Evolutionary conservation across 495 filamentous ascomycete genomes (phyloP).

Genomic region (Tuber indicum): DNA sequence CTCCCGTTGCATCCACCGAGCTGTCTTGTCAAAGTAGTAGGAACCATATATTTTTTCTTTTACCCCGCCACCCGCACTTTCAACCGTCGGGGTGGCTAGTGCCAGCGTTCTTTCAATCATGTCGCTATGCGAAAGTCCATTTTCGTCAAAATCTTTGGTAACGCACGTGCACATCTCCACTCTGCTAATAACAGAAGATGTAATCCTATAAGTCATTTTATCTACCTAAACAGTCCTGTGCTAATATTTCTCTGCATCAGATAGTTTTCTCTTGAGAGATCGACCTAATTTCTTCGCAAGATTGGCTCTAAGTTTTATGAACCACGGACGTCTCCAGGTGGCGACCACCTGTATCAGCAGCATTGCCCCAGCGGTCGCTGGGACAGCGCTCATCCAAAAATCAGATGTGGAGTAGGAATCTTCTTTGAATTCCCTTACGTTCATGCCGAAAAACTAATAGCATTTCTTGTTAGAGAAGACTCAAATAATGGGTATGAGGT

Average conservation of each 20-base stretch:
- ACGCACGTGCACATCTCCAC: background rate
- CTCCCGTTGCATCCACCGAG: too few species aligned
- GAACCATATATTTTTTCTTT: too few species aligned
- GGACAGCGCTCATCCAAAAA: background rate
- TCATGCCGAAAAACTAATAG: background rate
- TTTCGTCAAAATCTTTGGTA: background rate
- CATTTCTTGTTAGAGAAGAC: background rate
- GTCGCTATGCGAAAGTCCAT: background rate
- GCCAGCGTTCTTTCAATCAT: background rate
- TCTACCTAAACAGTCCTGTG: too few species aligned
- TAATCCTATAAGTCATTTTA: background rate
- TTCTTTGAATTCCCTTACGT: background rate
- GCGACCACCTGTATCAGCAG: accelerated
- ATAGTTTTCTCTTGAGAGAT: background rate
- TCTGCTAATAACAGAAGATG: background rate
- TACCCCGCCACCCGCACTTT: too few species aligned
- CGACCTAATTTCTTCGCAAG: accelerated
- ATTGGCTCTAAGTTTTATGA: accelerated
- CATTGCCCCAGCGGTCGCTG: background rate
- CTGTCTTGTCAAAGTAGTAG: too few species aligned
- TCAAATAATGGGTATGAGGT: background rate
- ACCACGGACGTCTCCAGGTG: background rate
- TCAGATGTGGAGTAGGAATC: accelerated
- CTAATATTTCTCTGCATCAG: too few species aligned
- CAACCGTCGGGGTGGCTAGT: too few species aligned